Percentiles rank a stretch among this genome's conserved stretches.
Conservation (phyloP, 208 protist species). For the Acanthamoeba lenticulata region DNA sequence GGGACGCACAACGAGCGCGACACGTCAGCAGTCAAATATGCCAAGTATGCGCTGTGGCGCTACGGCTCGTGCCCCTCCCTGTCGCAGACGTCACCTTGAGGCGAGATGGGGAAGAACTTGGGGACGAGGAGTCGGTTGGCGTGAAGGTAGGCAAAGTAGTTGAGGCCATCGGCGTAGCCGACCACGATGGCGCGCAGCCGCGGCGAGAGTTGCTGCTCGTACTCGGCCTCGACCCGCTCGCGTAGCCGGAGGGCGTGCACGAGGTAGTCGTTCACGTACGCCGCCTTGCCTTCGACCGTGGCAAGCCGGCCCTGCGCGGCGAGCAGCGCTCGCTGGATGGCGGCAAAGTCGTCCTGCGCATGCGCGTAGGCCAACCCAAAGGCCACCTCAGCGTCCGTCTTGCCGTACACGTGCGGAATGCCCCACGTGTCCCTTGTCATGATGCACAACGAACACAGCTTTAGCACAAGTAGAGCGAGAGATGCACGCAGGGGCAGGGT, state of each 20-base stretch:
- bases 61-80: no score
- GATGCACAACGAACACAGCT: not conserved
- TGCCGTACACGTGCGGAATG: constrained; percentile 1
- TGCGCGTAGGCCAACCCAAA: constrained; percentile 62
- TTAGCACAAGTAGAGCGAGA: not conserved
- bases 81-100: no score
- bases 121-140: not conserved
- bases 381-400: constrained; percentile 56
- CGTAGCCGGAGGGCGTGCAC: constrained; percentile 11
- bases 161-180: constrained; percentile 51
- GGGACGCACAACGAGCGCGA: not conserved
- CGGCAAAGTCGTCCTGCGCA: constrained; percentile 50
- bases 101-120: constrained; percentile 5
- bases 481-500: not conserved
- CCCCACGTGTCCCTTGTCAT: constrained; percentile 22
- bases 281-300: constrained; percentile 8
- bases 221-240: constrained; percentile 17
- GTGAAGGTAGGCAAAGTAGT: constrained; percentile 39
- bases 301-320: not conserved
- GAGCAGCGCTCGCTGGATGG: constrained; percentile 30
- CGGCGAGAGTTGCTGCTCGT: constrained; percentile 1
- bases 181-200: not conserved
- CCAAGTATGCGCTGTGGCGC: no score
- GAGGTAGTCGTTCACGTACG: constrained; percentile 43
- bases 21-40: not conserved